A percentile compares a stretch with the other conserved stretches of the same genome.
These are phyloP conservation scores for Metrosideros polymorpha DNA, from an alignment of 441 rosid species.

Conservation along the genomic window DNA sequence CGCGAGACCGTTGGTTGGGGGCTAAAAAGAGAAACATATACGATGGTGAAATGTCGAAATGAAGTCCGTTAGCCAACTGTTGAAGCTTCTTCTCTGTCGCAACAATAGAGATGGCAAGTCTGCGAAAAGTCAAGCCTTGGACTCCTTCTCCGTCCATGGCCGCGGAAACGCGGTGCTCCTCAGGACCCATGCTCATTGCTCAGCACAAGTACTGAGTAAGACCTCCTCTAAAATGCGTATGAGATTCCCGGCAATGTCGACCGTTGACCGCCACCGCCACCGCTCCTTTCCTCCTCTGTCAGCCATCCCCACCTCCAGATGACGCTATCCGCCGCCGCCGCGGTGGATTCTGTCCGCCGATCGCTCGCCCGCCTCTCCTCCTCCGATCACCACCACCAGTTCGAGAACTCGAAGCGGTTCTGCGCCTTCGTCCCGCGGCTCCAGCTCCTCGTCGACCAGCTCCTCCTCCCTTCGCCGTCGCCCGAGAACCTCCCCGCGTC, in stretches of 20 bases:
- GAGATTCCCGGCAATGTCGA: not conserved
- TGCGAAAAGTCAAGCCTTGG: not conserved
- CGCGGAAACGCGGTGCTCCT: not conserved
- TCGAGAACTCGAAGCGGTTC: not conserved
- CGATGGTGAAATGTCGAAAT: not conserved
- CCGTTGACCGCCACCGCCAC: not conserved
- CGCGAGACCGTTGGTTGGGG: not conserved
- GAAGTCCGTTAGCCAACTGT: not conserved
- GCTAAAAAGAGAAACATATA: too few species aligned
- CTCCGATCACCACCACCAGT: constrained; percentile 11
- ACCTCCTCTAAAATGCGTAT: not conserved
- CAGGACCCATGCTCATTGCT: not conserved
- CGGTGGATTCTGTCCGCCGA: constrained; percentile 18
- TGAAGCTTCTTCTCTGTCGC: not conserved
- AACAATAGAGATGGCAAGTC: not conserved
- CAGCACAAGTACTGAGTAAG: not conserved
- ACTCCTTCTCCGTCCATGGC: not conserved
- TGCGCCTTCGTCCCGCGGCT: not conserved
- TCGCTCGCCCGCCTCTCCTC: constrained; percentile 10
- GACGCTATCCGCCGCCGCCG: not conserved
- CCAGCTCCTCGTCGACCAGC: constrained; percentile 4
- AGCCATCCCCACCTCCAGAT: not conserved
- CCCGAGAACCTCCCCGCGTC: not conserved
- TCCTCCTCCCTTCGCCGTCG: constrained; percentile 18
- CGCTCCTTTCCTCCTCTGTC: not conserved